Base-by-base conservation (phyloP, 2,329 filamentous ascomycete species). In the Penicillium carneum region DNA sequence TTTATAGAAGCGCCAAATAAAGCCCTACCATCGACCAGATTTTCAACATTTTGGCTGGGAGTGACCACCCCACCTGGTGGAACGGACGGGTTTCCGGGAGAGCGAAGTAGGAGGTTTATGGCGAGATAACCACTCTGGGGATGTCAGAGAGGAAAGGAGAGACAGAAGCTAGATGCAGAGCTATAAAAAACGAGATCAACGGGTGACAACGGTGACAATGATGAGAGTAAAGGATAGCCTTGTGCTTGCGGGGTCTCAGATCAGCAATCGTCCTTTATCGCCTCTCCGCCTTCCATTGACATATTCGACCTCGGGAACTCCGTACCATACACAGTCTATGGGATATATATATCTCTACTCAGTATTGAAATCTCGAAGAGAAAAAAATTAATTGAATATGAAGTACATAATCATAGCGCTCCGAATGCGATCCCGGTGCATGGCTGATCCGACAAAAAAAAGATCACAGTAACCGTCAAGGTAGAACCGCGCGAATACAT, bases 21-120 rank as follows among this genome's bases (percentile, higher is more conserved):
- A 41, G 31, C 41, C 85, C 53, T 84, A 96, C 93, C 94, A 98
- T 97, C 73, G 93, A 96, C 95, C 94, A 98, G 84, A 98, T 97
- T 84, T 98, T 98, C 85, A 97, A 86, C 95, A 98, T 98, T 76
- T 83, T 93, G 82, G 51, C 47, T 57, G 68, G 8, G 72, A 64
- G 67, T 64, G 62, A 69, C 64, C 67, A 62, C 66, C 65, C 63
- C 62, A 63, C 63, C 61, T 61, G 59, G 63, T 60, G 59, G 57
- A 52, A 59, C 23, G 18, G 38, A 34, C 49, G 33, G 45, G 36
- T 38, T 43, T 57, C 53, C 4, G 43, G 29, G 11, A n/a, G 41
- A 29, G 10, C 16, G 16, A 16, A 46, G 43, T 29, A 23, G 18
- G 18, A 50, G 8, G 10, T 23, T 16, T 16, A n/a, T 31, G 16